Evolutionary conservation across 2,329 filamentous ascomycete species (phyloP), one percentile per base, ranked within the genome.

Genomic region (Pseudovirgaria hyperparasitica): DNA sequence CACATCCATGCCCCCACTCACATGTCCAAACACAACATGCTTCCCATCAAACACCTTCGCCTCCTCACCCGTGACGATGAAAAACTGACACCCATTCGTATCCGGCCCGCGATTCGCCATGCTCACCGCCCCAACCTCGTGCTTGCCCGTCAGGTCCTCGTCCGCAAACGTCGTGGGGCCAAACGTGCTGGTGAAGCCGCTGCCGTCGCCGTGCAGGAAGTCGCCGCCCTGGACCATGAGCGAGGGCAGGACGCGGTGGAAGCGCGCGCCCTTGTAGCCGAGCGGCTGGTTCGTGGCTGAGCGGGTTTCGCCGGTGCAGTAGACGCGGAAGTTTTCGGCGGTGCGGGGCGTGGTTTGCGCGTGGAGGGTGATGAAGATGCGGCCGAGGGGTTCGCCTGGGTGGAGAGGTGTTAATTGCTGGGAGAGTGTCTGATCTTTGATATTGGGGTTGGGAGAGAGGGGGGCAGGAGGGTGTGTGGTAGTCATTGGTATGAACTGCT

Each of bases 61-160:
- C n/a, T n/a, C n/a, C n/a, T n/a, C n/a, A n/a, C n/a, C n/a, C 0
- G 82, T 90, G 2, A 86, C 94, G 60, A 96, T 87, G 66, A 98
- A 98, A 65, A 98, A 98, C 50, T 96, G 90, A 33, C 75, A 85
- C 19, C 90, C 90, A 54, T 96, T 96, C 39, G 82, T 87, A 57
- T 94, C 80, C 28, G 82, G 80, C 1, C 87, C 87, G 16, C 81
- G 80, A 52, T 94, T 94, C 78, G 90, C 90, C 90, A 96, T 98
- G 34, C 80, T 87, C 23, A 98, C 62, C 27, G 96, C 60, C 4
- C 86, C 87, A 1, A 82, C 68, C 37, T 84, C 79, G 55, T 96
- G 87, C 54, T 76, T 81, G 24, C 84, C 50, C 9, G 52, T 63
- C 49, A 94, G 94, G 52, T 90, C 92, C 61, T 98, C 90, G 48